Base-by-base conservation (phyloP, 306 rosid species). In the Luffa aegyptiaca region DNA sequence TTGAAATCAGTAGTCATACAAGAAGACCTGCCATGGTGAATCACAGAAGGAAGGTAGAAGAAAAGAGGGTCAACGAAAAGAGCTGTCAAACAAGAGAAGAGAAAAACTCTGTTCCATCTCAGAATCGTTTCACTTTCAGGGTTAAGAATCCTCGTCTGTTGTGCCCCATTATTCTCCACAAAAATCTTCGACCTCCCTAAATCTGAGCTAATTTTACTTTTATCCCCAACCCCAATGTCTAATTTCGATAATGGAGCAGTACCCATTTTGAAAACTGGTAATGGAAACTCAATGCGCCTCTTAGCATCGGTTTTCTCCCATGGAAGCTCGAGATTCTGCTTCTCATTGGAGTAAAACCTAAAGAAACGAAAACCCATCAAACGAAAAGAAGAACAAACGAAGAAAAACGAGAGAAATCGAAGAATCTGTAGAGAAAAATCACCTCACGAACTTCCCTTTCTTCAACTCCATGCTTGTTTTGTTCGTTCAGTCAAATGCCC, bases 41-140 rank as follows among this genome's bases (percentile, higher is more conserved):
- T 82, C 20, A 88, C 93, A 10, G 89, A 79, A 8, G 97, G 97
- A 41, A 92, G 87, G 87, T 90, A 95, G 84, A 95, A 92, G 85
- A 95, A 95, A 21, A 95, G 75, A 4, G 97, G 97, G 83, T 95
- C 98, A 78, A 92, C 90, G 72, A 92, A 95, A 45, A 95, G 86
- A 7, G 97, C 85, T 4, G 91, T 84, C 58, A 95, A 72, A 84
- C 93, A 95, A 80, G 90, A 87, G 79, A 83, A 84, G 2, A 95
- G 82, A 68, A 95, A 92, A 39, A 88, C 83, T 52, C 93, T 49
- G 81, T 92, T 94, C 97, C 98, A 94, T 82, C 85, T 88, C 86
- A 95, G 70, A 84, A 85, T 82, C 3, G 79, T 42, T 37, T 92
- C 97, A 85, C 98, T 91, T 51, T 93, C 92, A 26, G 98, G 98